Evolutionary conservation across 2,329 filamentous ascomycete species (phyloP), one percentile per base, ranked within the genome.

Genomic region (Aspergillus latus): DNA sequence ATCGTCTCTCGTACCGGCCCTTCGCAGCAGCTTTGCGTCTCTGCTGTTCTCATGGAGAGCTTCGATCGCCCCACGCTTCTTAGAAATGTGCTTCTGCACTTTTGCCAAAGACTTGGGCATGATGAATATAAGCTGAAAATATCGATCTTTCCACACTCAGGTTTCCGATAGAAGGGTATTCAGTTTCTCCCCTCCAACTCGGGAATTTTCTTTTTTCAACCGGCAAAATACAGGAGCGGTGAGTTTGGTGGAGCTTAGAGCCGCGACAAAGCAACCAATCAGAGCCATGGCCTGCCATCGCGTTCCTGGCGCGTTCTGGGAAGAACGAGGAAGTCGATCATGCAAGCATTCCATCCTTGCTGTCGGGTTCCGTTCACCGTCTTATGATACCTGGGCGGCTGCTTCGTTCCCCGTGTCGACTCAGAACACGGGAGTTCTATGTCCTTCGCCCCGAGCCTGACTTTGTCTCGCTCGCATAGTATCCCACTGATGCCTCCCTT

Each of bases 11-110:
- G 87, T 83, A 59, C 85, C 84, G 16, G 94, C 94, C 66, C 87
- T 84, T 71, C 91, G 88, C 61, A 97, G 79, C 50, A 90, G 84
- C 68, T 88, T 84, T 3, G 92, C 89, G 78, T 97, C 90, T 63
- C 94, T 83, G 59, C 92, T 96, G 72, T 91, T 91, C 74, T 92
- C 88, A 69, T 97, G 93, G 21, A 97, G 81, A 10, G 88, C 82
- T 30, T 87, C 86, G 46, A 90, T 82, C 39, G 86, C 85, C 16
- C 86, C 85, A 63, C 88, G 86, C 82, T 97, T 97, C 79, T 96
- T 96, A 34, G 86, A 80, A 62, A 97, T 93, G 62, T 91, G 86
- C 78, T 97, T 97, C 61, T 89, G 85, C 16, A 94, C 89, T 72
- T 97, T 97, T 61, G 85, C 78, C 5, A 97, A 77, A 44, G 87